Percentiles rank a stretch among this genome's conserved stretches.
These are phyloP conservation scores for Podosphaera fusca DNA, from an alignment of 2,329 filamentous ascomycete species.

Conservation along the genomic window DNA sequence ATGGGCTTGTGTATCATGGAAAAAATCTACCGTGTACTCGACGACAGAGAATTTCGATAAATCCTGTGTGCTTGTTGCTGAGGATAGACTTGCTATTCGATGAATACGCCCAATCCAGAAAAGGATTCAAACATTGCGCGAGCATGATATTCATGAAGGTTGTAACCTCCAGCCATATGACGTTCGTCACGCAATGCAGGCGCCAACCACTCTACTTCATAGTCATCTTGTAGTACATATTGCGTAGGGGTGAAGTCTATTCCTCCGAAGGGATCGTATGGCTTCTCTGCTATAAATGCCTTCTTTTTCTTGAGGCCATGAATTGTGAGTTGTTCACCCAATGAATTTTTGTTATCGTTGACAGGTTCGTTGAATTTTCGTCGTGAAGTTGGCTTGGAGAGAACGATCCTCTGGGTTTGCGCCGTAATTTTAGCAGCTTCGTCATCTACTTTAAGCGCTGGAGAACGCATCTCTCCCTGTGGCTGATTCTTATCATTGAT, in stretches of 20 bases:
- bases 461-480: constrained; percentile 45
- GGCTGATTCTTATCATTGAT: constrained; percentile 43
- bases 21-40: no score
- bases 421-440: constrained; percentile 34
- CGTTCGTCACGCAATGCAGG: constrained; percentile 38
- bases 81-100: constrained; percentile 33
- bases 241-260: constrained; percentile 44
- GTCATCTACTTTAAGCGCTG: constrained; percentile 36
- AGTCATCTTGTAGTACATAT: constrained; percentile 44
- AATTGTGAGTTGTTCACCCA: constrained; percentile 31
- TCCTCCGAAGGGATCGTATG: constrained; percentile 78
- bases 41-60: not conserved
- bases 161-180: constrained; percentile 61
- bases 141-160: constrained; percentile 57
- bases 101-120: constrained; percentile 65
- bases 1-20: no score
- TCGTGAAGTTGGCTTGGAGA: constrained; percentile 48
- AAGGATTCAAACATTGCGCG: constrained; percentile 75
- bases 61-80: not conserved
- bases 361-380: constrained; percentile 18
- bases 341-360: constrained; percentile 5
- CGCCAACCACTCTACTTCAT: constrained; percentile 55
- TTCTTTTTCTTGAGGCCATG: constrained; percentile 52
- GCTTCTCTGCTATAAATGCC: constrained; percentile 39
- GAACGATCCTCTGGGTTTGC: constrained; percentile 33